These are phyloP conservation scores for Pseudogymnoascus sp. DNA, from an alignment of 2,329 filamentous ascomycete species.

Conservation along the genomic window DNA sequence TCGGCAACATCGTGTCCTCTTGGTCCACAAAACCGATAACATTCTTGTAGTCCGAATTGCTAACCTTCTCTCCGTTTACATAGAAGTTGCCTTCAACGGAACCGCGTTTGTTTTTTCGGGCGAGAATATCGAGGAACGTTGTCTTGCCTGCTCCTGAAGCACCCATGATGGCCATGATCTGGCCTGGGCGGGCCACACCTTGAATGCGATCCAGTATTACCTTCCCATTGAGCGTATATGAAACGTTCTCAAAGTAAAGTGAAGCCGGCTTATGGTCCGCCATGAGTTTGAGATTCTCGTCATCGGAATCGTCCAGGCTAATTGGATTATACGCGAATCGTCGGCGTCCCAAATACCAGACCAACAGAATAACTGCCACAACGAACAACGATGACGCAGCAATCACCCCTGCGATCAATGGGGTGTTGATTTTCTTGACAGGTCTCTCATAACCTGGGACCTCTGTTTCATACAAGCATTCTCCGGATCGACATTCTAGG, in stretches of 20 bases:
- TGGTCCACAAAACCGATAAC: conserved; percentile 97
- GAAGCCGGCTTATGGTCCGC: conserved; percentile 85
- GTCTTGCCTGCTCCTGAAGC: conserved; percentile 97
- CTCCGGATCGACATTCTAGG: conserved; percentile 73
- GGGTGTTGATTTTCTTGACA: conserved; percentile 92
- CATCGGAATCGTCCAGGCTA: conserved; percentile 79
- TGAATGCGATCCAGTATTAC: conserved; percentile 73
- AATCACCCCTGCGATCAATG: conserved; percentile 89
- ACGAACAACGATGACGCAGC: conserved; percentile 79
- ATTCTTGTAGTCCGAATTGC: conserved; percentile 76
- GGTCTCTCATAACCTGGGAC: conserved; percentile 84
- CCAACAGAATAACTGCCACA: conserved; percentile 71
- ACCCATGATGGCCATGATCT: conserved; percentile 95
- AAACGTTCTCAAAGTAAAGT: conserved; percentile 79
- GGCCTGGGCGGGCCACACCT: conserved; percentile 87
- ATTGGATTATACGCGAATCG: conserved; percentile 64
- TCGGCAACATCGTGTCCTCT: conserved; percentile 93
- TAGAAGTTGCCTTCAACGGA: conserved; percentile 71
- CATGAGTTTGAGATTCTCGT: conserved; percentile 80
- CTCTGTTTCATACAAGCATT: conserved; percentile 88
- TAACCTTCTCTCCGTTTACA: conserved; percentile 86
- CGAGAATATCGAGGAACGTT: conserved; percentile 90
- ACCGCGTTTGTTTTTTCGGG: conserved; percentile 93
- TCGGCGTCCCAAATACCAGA: conserved; percentile 83
- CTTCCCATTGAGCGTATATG: conserved; percentile 80